Percentiles rank a stretch among this genome's conserved stretches.
These are phyloP conservation scores for Fallopia convolvulus DNA, from an alignment of 148 eudicot species.

Conservation along the genomic window DNA sequence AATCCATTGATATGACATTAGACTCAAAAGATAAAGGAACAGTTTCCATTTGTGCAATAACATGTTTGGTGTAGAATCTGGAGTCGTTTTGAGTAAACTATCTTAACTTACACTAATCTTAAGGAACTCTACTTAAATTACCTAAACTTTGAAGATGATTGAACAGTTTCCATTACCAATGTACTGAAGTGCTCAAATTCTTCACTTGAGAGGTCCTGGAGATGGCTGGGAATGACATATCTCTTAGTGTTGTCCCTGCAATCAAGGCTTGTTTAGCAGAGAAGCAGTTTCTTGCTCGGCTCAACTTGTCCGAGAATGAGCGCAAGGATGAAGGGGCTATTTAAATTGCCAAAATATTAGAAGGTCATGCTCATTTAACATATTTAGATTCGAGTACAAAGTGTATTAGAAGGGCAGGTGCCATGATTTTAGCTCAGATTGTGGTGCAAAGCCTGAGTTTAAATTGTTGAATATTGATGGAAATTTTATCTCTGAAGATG, in stretches of 20 bases:
- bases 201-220: slow-evolving; percentile 38
- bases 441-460: slow-evolving; percentile 38
- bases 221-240: slow-evolving; percentile 65
- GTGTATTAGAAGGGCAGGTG: slow-evolving; percentile 35
- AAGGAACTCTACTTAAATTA: slow-evolving; percentile 49
- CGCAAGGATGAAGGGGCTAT: slow-evolving; percentile 51
- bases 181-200: slow-evolving; percentile 38
- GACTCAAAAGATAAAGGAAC: too few relatives aligned
- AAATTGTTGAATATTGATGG: slow-evolving; percentile 42
- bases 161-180: slow-evolving; percentile 39
- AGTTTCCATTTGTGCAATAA: slow-evolving; percentile 52
- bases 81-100: slow-evolving; percentile 40
- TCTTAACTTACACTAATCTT: slow-evolving; percentile 29
- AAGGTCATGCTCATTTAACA: slow-evolving; percentile 25
- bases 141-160: slow-evolving; percentile 57
- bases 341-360: slow-evolving; percentile 33
- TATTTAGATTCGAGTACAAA: slow-evolving; percentile 48
- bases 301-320: slow-evolving; percentile 57
- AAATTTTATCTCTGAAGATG: slow-evolving; percentile 50
- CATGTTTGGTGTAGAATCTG: slow-evolving; percentile 57
- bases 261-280: slow-evolving; percentile 37
- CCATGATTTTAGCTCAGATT: slow-evolving; percentile 31
- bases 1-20: too few relatives aligned
- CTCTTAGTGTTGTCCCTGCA: slow-evolving; percentile 30
- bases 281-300: slow-evolving; percentile 28